Base-by-base conservation (phyloP, 108 stramenopile species). In the Nitzschia sp. region DNA sequence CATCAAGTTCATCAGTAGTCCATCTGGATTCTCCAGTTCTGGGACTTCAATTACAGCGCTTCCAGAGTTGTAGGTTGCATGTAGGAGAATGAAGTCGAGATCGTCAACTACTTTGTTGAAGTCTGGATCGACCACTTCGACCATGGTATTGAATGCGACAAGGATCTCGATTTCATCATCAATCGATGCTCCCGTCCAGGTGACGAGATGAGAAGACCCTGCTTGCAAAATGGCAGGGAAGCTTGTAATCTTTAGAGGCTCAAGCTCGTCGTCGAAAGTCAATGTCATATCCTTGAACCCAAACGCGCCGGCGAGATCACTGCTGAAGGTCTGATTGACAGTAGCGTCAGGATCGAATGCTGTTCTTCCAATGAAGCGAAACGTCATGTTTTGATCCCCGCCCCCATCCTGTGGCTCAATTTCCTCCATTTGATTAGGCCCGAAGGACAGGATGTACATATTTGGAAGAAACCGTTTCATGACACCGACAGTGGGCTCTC, bases 121-220 rank as follows among this genome's bases (percentile, higher is more conserved):
- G 33, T 59, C 58, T 1, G 58, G 58, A 6, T 30, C 28, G 1
- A 3, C 1, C 1, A 59, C 58, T 59, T 33, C 30, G 11, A 21
- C 21, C 58, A 59, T 33, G 29, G 58, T 59, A 32, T 59, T 59
- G 32, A 59, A n/a, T 2, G 58, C 58, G 6, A 59, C 58, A 2
- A 30, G 33, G 1, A 59, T 28, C 4, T 59, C 58, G 34, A 59
- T 29, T 13, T 9, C 13, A 21, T 59, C 31, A 1, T 11, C 30
- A 29, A 2, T 59, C 30, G 58, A 29, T 1, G 31, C 58, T 32
- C 58, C 58, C 34, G 18, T 31, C 58, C 58, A 59, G 13, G 30
- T 33, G 29, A 59, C 17, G 1, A 11, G 15, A n/a, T 33, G 31
- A n/a, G 31, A n/a, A 21, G 30, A 28, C 11, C 13, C 31, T 15